Evolutionary conservation across 176 grass and related monocot genomes (phyloP), one percentile per base, ranked within the genome.

Genomic region (Oryza officinalis): DNA sequence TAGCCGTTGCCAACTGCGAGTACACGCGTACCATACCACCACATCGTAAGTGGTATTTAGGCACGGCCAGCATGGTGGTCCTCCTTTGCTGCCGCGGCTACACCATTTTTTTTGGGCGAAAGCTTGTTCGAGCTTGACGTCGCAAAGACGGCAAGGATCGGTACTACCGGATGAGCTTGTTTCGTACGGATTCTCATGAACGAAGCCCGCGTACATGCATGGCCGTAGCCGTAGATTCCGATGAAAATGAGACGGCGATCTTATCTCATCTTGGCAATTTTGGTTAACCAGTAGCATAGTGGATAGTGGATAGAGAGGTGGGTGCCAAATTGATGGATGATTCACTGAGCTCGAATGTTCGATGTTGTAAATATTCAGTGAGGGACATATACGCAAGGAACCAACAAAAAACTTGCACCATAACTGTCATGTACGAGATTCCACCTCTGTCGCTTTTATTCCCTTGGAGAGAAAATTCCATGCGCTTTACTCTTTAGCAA

Each of bases 101-200:
- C 66, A 65, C 63, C 81, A 86, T 44, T 87, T 20, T 54, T 77
- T 81, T 88, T 67, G 35, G 10, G 18, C 84, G 14, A 86, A 86
- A 80, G 86, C 27, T 76, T 46, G 61, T 22, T 73, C 69, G 61
- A 41, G 80, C 64, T 88, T 93, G 83, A 72, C 88, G 88, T 93
- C 67, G 75, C 50, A 26, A 27, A 67, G 76, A 89, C 83, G 94
- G 67, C 79, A 87, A 88, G 88, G 80, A 96, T 93, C 86, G 46
- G 45, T 6, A 25, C 54, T 5, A 47, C 12, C 38, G 28, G 33
- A 7, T 11, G 15, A 22, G 49, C 69, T 78, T 87, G 85, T 41
- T 79, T 31, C 4, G 75, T 47, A 80, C 69, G 69, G 45, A 52
- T 25, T 74, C 46, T 60, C 12, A 3, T 2, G n/a, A 25, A 71